These are phyloP conservation scores for Xenoacremonium recifei DNA, from an alignment of 2,329 filamentous ascomycete species.

Conservation along the genomic window DNA sequence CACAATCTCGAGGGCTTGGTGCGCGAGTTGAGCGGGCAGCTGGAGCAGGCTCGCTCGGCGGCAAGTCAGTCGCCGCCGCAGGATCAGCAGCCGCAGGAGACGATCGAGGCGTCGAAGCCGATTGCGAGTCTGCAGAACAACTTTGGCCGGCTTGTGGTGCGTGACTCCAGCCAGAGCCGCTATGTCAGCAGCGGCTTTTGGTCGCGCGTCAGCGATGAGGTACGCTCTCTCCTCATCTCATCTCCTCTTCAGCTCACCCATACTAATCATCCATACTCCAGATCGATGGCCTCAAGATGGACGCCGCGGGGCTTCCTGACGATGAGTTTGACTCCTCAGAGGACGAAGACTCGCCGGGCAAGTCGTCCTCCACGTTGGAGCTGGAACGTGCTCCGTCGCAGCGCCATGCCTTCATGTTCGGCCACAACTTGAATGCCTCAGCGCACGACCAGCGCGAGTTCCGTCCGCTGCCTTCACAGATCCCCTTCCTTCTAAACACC, in stretches of 20 bases:
- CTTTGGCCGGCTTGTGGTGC: conserved; percentile 48
- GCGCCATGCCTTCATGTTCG: conserved; percentile 52
- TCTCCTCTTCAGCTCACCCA: not conserved
- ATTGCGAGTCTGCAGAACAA: conserved; percentile 32
- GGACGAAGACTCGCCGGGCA: conserved; percentile 31
- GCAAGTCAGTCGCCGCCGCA: conserved; percentile 28
- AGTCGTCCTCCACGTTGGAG: conserved; percentile 35
- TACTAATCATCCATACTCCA: too few species aligned
- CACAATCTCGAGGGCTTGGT: conserved; percentile 50
- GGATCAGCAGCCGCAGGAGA: conserved; percentile 10
- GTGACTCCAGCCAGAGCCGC: conserved; percentile 40
- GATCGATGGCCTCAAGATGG: conserved; percentile 45
- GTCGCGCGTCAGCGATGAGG: conserved; percentile 56
- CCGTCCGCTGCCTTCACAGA: conserved; percentile 52
- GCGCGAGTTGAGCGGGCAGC: conserved; percentile 46
- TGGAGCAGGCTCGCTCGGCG: conserved; percentile 38
- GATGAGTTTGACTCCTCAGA: conserved; percentile 38
- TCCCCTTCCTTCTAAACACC: conserved; percentile 51
- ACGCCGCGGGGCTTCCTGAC: conserved; percentile 31
- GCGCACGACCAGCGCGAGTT: conserved; percentile 36
- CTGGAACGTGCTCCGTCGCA: conserved; percentile 41
- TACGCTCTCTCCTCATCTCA: conserved; percentile 23
- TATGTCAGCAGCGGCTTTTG: conserved; percentile 55
- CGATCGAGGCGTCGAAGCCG: conserved; percentile 1
- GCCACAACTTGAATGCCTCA: conserved; percentile 37